Conservation (phyloP, 768 basidiomycete genomes). For the Amanita molliuscula region DNA sequence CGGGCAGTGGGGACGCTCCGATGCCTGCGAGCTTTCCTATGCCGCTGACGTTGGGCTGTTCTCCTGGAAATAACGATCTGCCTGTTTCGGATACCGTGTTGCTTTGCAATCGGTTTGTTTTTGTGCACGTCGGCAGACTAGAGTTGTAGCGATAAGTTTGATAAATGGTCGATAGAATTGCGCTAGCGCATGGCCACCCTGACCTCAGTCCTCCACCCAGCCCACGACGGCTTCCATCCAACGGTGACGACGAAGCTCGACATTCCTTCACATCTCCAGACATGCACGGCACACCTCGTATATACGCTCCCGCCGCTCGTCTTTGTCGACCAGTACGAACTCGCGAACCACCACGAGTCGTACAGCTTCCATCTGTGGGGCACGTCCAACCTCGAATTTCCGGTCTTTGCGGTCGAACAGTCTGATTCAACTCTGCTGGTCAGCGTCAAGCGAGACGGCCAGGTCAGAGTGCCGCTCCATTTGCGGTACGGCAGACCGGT, state of each 20-base stretch:
- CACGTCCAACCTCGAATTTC: conserved; percentile 34
- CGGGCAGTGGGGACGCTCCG: background rate
- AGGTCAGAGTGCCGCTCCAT: conserved; percentile 35
- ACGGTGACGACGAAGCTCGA: conserved; percentile 20
- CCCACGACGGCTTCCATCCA: conserved; percentile 31
- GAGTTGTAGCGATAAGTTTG: too few species aligned
- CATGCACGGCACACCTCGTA: conserved; percentile 29
- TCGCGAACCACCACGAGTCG: conserved; percentile 22
- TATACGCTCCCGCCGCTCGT: conserved; percentile 30
- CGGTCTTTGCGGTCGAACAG: conserved; percentile 25
- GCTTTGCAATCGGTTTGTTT: too few species aligned
- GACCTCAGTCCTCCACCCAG: conserved; percentile 18
- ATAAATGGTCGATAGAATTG: too few species aligned
- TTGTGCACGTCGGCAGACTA: too few species aligned
- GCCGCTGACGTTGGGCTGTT: background rate
- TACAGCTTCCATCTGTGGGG: conserved; percentile 34
- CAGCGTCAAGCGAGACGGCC: conserved; percentile 12
- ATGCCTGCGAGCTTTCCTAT: conserved; percentile 4
- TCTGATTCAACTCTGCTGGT: conserved; percentile 17
- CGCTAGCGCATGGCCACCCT: conserved; percentile 18
- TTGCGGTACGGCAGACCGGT: conserved; percentile 30
- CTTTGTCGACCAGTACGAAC: conserved; percentile 41
- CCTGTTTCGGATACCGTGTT: too few species aligned
- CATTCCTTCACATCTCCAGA: conserved; percentile 9
- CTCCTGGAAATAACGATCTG: background rate